These are phyloP conservation scores for Tetradesmus obliquus DNA, from an alignment of 139 green algal species.

Conservation along the genomic window DNA sequence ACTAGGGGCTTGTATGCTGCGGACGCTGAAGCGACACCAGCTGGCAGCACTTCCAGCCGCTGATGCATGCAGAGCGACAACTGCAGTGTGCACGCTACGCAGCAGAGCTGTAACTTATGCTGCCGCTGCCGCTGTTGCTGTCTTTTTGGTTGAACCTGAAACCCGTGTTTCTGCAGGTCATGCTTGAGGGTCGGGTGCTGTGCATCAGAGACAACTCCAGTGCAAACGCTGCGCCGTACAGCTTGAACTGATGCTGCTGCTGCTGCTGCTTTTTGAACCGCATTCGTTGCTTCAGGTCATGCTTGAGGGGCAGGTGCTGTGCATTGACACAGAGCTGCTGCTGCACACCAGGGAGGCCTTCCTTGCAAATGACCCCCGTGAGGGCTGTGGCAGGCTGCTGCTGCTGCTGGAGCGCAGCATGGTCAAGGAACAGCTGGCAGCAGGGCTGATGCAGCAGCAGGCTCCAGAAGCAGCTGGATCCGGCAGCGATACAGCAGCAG, in stretches of 20 bases:
- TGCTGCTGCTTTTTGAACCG: too few relatives aligned
- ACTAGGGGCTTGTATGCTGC: too few relatives aligned
- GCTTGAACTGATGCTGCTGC: too few relatives aligned
- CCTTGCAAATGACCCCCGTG: background rate
- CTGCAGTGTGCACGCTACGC: too few relatives aligned
- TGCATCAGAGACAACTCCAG: too few relatives aligned
- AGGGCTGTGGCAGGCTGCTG: background rate
- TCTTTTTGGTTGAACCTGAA: too few relatives aligned
- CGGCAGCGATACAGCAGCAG: background rate
- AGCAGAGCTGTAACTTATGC: too few relatives aligned
- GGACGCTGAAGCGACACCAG: background rate
- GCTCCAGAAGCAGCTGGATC: background rate
- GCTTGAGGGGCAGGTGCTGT: background rate
- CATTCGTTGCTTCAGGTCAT: background rate
- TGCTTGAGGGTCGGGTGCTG: too few relatives aligned
- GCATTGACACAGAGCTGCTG: slow-evolving; percentile 23
- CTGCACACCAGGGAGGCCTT: background rate
- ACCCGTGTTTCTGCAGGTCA: too few relatives aligned
- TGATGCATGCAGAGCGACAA: background rate
- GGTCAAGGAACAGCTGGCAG: slow-evolving; percentile 39
- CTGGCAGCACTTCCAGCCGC: background rate
- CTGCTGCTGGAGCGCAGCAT: slow-evolving; percentile 35
- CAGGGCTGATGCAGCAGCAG: slow-evolving; percentile 1
- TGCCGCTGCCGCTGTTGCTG: too few relatives aligned
- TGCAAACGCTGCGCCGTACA: too few relatives aligned